Conservation (phyloP, 176 grass and related monocot genomes). For the Carex kokanica region DNA sequence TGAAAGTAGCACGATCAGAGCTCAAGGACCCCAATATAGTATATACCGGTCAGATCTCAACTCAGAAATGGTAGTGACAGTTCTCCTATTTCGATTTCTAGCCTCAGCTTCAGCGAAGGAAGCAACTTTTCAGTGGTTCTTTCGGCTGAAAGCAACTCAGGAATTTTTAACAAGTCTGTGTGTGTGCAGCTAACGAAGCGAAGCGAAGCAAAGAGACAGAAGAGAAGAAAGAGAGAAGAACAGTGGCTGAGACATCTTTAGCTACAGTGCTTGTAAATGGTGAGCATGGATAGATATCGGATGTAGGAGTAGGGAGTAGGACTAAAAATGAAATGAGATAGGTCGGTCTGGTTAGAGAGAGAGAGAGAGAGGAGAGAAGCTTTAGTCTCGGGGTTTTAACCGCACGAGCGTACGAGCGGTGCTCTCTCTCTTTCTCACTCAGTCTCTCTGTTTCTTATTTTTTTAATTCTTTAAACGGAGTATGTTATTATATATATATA, state of each 20-base stretch:
- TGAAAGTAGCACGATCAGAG: slow-evolving; percentile 14
- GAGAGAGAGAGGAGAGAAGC: slow-evolving; percentile 9
- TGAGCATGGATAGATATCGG: neutral
- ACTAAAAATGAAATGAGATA: slow-evolving; percentile 2
- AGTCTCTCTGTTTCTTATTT: neutral
- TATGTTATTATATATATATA: neutral
- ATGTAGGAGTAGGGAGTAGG: too few relatives aligned
- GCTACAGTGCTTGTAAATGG: neutral
- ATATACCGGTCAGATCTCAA: slow-evolving; percentile 32
- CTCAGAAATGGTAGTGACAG: neutral
- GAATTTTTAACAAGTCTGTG: neutral
- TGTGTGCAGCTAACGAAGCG: neutral
- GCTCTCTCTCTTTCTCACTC: neutral
- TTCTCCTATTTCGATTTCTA: slow-evolving; percentile 9
- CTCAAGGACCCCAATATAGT: neutral
- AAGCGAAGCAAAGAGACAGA: neutral
- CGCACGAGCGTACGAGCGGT: slow-evolving; percentile 58
- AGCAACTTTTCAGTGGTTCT: neutral
- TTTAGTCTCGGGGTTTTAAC: slow-evolving; percentile 75
- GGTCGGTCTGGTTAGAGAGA: neutral
- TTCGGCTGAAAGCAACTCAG: neutral
- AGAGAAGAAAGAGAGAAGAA: neutral
- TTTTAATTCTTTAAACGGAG: slow-evolving; percentile 25
- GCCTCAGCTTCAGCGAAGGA: slow-evolving; percentile 6
- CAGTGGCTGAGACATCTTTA: neutral